phyloP scores from a whole-genome alignment of 495 filamentous ascomycete genomes.

The Acidomyces sp. region DNA sequence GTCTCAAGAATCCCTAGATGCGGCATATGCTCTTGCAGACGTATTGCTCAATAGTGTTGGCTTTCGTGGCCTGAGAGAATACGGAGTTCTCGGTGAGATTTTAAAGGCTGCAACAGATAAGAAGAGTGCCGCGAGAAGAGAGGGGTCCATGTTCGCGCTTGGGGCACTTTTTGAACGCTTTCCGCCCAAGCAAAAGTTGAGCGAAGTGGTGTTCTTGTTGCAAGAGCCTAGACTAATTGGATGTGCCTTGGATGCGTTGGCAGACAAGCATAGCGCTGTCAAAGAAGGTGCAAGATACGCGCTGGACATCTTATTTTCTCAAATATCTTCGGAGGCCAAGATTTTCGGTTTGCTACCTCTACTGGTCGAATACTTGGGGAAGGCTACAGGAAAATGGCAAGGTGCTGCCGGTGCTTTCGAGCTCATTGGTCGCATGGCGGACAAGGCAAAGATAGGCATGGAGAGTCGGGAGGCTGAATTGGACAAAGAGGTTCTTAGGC shows the following conservation, averaged over 20 bases:
- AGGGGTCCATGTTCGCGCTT: slow-evolving; percentile 89
- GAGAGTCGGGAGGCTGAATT: slow-evolving; percentile 67
- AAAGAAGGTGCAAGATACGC: slow-evolving; percentile 89
- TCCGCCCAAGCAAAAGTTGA: slow-evolving; percentile 60
- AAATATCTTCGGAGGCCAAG: slow-evolving; percentile 66
- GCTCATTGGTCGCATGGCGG: slow-evolving; percentile 78
- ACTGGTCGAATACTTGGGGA: slow-evolving; percentile 59
- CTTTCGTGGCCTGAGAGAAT: slow-evolving; percentile 56
- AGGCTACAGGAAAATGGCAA: slow-evolving; percentile 85
- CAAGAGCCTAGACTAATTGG: slow-evolving; percentile 63
- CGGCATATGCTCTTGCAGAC: slow-evolving; percentile 68
- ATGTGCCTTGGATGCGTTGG: slow-evolving; percentile 66
- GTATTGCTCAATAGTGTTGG: slow-evolving; percentile 66
- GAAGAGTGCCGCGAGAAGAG: slow-evolving; percentile 74
- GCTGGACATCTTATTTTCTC: slow-evolving; percentile 71
- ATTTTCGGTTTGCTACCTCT: slow-evolving; percentile 66
- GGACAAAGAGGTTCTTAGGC: slow-evolving; percentile 74
- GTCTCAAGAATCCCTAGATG: slow-evolving; percentile 77
- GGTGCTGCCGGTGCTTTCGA: slow-evolving; percentile 74
- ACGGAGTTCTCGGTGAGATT: slow-evolving; percentile 57
- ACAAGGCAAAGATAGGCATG: slow-evolving; percentile 75
- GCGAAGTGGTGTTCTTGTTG: slow-evolving; percentile 66
- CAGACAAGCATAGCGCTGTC: slow-evolving; percentile 82
- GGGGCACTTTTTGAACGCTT: slow-evolving; percentile 88
- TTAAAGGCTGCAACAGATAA: slow-evolving; percentile 87